Percentiles rank a stretch among this genome's conserved stretches.
Evolutionary conservation across 768 basidiomycete genomes (phyloP).

Genomic region (Boletus subparvulus): DNA sequence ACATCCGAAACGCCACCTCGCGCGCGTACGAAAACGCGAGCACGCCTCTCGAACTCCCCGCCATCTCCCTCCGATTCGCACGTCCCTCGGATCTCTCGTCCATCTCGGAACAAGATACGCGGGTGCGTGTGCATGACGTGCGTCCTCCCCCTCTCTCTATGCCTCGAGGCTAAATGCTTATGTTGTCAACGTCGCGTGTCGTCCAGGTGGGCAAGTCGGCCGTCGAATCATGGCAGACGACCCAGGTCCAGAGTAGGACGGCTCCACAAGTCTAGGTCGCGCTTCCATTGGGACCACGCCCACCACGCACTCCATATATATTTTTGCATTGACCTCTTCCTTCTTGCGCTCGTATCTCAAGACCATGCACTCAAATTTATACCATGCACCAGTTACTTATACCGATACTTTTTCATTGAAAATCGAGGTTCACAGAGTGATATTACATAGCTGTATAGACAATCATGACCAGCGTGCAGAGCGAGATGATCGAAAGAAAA

Average conservation of each 20-base stretch:
- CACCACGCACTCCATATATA: not conserved
- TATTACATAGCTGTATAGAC: conserved; percentile 28
- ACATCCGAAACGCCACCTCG: conserved; percentile 25
- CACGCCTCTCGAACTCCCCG: conserved; percentile 11
- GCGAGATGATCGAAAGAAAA: not conserved
- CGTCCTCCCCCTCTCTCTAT: not conserved
- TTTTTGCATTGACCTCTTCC: not conserved
- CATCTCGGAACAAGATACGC: not conserved
- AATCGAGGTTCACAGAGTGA: conserved; percentile 10
- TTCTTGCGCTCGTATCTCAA: not conserved
- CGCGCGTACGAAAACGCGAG: conserved; percentile 8
- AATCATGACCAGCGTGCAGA: conserved; percentile 14
- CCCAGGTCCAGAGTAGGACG: not conserved
- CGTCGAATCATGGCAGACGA: conserved; percentile 19
- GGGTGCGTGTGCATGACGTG: not conserved
- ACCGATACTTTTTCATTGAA: conserved; percentile 8
- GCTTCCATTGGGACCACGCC: too few relatives aligned
- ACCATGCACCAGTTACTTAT: not conserved
- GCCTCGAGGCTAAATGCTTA: not conserved
- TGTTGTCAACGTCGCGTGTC: too few relatives aligned
- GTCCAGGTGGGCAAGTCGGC: conserved; percentile 9
- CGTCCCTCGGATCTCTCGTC: conserved; percentile 12
- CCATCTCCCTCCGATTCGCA: conserved; percentile 26
- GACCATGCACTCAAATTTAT: not conserved
- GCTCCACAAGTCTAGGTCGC: not conserved